Evolutionary conservation across 495 filamentous ascomycete genomes (phyloP).

Genomic region (Elaphomyces granulatus): DNA sequence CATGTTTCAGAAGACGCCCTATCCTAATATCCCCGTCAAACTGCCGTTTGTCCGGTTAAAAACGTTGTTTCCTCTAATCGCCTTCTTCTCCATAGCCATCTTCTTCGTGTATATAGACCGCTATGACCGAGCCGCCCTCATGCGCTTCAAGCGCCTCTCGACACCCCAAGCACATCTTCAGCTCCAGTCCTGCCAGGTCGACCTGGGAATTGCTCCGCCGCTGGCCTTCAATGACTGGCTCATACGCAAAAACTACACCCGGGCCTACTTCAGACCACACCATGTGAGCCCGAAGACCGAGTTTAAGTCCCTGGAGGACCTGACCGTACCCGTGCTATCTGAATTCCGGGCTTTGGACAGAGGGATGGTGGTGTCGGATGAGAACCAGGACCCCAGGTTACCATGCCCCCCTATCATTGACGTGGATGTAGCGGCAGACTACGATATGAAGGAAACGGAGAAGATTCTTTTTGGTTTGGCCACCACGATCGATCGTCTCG

Average conservation of each 20-base stretch:
- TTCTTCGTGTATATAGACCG: constrained; percentile 35
- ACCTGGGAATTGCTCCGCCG: constrained; percentile 25
- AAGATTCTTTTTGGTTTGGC: constrained; percentile 38
- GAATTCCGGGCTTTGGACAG: constrained; percentile 34
- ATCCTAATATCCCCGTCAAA: constrained; percentile 18
- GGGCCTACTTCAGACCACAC: constrained; percentile 32
- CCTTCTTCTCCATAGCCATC: constrained; percentile 29
- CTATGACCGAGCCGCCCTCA: constrained; percentile 29
- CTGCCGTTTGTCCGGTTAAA: constrained; percentile 34
- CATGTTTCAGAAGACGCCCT: constrained; percentile 26
- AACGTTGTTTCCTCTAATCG: constrained; percentile 31
- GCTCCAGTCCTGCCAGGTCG: constrained; percentile 21
- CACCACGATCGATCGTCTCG: constrained; percentile 36
- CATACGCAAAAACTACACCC: constrained; percentile 35
- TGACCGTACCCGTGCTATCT: constrained; percentile 30
- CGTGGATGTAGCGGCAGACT: constrained; percentile 29
- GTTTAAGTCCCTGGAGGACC: constrained; percentile 29
- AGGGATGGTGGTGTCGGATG: constrained; percentile 29
- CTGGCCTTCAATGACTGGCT: constrained; percentile 33
- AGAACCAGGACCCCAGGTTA: constrained; percentile 21
- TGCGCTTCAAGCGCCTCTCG: constrained; percentile 20
- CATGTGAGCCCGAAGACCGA: constrained; percentile 25
- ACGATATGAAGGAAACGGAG: constrained; percentile 34
- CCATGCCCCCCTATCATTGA: constrained; percentile 34
- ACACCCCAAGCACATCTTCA: constrained; percentile 2